Base-by-base conservation (phyloP, 2,329 filamentous ascomycete genomes). In the Alternaria sp. region DNA sequence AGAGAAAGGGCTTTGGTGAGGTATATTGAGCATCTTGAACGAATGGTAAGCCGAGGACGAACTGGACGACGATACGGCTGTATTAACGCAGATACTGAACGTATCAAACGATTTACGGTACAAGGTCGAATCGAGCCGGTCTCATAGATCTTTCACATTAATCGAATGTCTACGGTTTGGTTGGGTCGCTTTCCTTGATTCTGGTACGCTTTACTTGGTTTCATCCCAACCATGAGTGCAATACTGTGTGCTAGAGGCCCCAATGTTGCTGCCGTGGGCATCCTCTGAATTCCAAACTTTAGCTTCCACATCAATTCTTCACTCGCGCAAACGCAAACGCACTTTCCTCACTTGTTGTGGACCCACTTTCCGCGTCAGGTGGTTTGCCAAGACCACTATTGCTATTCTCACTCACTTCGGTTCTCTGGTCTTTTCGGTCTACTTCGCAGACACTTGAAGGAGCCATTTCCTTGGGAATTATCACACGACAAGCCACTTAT, bases 1-100 rank as follows among this genome's bases (percentile, higher is more conserved):
- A 79, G 40, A 65, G 71, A 19, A 75, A 77, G 40, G 72, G 72
- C 1, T 69, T 78, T 28, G 70, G 68, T 11, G 76, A 80, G 61
- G 69, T 80, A 2, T 80, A 80, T 61, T 80, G 60, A 57, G 19
- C 15, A 23, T 52, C 13, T n/a, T 36, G 30, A 11, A 23, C 7
- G 30, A 40, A 36, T n/a, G 28, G 1, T 19, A 12, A 12, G 49
- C 17, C 19, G 13, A 36, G n/a, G 21, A 52, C 6, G 28, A 52
- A 9, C 6, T 1, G 17, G 30, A n/a, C 9, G 15, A 25, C 30
- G 36, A 52, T 36, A 15, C 28, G 30, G 28, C 13, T 36, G 49
- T 51, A 51, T 30, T 19, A 32, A 21, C 17, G 6, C 28, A 32
- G 26, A 19, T 15, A 6, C 19, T 12, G 9, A 10, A 36, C 13